Evolutionary conservation across 148 eudicot species (phyloP).

Genomic region (Chenopodium album): DNA sequence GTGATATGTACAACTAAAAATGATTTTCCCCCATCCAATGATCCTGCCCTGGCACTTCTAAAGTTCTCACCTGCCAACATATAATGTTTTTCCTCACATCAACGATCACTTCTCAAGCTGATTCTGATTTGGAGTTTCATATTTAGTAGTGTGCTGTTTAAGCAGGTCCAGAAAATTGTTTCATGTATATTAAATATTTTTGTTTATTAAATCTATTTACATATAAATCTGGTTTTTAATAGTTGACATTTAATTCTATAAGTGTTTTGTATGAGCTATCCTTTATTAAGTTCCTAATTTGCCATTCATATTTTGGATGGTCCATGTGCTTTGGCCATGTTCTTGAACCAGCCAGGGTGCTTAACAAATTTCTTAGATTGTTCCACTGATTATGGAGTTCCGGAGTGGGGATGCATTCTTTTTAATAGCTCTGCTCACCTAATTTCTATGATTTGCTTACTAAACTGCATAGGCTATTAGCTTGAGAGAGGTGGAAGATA

Average conservation of each 20-base stretch:
- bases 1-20: neutral
- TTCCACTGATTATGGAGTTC: neutral
- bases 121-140: conserved; percentile 1
- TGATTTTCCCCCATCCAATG: neutral
- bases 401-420: neutral
- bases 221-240: too few species aligned
- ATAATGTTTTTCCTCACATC: neutral
- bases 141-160: neutral
- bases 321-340: neutral
- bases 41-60: neutral
- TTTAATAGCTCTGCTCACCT: neutral
- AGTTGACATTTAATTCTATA: neutral
- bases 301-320: neutral
- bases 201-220: neutral
- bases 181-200: neutral
- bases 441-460: neutral
- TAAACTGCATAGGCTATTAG: conserved; percentile 57
- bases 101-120: neutral
- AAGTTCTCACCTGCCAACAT: neutral
- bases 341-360: neutral
- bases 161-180: neutral
- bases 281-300: neutral
- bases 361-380: neutral
- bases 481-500: conserved; percentile 79
- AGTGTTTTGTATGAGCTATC: neutral